Evolutionary conservation across 768 basidiomycete genomes (phyloP).

Genomic region (Suillus americanus): DNA sequence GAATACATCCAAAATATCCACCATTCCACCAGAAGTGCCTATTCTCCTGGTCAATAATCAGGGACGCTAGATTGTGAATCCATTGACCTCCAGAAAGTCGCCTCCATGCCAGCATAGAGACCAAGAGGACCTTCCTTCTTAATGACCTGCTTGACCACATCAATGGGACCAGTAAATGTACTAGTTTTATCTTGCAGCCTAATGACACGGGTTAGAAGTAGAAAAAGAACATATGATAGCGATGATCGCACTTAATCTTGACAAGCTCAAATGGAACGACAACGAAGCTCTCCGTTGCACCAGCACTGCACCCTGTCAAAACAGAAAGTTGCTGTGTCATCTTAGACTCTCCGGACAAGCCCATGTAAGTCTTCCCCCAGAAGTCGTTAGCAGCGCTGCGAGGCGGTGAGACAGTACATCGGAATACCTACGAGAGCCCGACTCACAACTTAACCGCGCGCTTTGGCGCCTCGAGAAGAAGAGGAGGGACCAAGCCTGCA

Average conservation of each 20-base stretch:
- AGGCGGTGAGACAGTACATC: conserved; percentile 7
- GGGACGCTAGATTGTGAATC: not conserved
- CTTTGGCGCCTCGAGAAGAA: conserved; percentile 96
- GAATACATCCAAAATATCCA: conserved; percentile 93
- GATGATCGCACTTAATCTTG: conserved; percentile 65
- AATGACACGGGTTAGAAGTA: conserved; percentile 7
- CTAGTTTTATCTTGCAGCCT: conserved; percentile 92
- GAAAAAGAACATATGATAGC: conserved; percentile 20
- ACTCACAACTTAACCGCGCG: conserved; percentile 93
- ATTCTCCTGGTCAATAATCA: conserved; percentile 4
- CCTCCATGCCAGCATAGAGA: conserved; percentile 93
- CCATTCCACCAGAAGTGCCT: conserved; percentile 93
- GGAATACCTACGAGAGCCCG: not conserved
- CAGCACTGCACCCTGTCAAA: conserved; percentile 89
- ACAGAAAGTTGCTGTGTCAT: conserved; percentile 91
- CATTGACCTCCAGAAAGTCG: conserved; percentile 92
- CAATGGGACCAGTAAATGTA: conserved; percentile 88
- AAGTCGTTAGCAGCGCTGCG: conserved; percentile 85
- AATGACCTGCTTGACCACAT: conserved; percentile 81
- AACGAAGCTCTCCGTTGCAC: conserved; percentile 93
- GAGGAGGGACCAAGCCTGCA: conserved; percentile 87
- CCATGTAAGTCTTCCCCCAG: conserved; percentile 84
- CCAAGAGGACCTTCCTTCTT: conserved; percentile 79
- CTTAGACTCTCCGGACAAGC: conserved; percentile 63
- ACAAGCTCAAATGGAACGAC: conserved; percentile 97